Conservation (phyloP, 176 grass and related monocot species). For the Canna indica region DNA sequence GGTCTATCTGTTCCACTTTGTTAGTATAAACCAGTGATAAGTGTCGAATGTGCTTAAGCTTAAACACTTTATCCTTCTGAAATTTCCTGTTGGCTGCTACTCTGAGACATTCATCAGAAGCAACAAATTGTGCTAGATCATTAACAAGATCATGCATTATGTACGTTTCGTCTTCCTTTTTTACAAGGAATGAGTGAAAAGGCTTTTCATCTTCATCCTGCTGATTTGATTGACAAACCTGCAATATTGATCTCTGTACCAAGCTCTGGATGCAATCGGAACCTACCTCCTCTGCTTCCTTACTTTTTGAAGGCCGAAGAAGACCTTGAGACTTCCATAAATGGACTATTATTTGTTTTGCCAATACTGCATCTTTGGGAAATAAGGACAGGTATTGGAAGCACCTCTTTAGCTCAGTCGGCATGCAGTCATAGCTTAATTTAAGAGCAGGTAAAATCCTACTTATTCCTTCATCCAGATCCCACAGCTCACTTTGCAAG, state of each 20-base stretch:
- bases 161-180: too few relatives aligned
- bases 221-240: too few relatives aligned
- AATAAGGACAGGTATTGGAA: slow-evolving; percentile 27
- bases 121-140: slow-evolving; percentile 32
- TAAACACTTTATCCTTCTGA: not conserved
- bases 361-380: slow-evolving; percentile 25
- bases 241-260: slow-evolving; percentile 19
- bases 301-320: not conserved
- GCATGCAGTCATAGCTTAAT: slow-evolving; percentile 33
- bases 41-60: slow-evolving; percentile 28
- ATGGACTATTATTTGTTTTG: slow-evolving; percentile 7
- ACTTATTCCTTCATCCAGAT: slow-evolving; percentile 5
- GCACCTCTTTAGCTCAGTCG: slow-evolving; percentile 24
- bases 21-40: not conserved
- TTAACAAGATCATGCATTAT: slow-evolving; percentile 36
- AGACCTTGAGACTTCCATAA: slow-evolving; percentile 36
- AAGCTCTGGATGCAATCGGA: slow-evolving; percentile 16
- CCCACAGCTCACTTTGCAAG: slow-evolving; percentile 33
- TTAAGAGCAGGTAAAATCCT: slow-evolving; percentile 28
- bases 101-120: slow-evolving; percentile 14
- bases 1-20: not conserved
- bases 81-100: slow-evolving; percentile 13
- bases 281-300: slow-evolving; percentile 11
- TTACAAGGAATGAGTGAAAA: too few relatives aligned
- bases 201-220: too few relatives aligned